phyloP scores from a whole-genome alignment of 805 yeast genomes.

The Ogataea kodamae region DNA sequence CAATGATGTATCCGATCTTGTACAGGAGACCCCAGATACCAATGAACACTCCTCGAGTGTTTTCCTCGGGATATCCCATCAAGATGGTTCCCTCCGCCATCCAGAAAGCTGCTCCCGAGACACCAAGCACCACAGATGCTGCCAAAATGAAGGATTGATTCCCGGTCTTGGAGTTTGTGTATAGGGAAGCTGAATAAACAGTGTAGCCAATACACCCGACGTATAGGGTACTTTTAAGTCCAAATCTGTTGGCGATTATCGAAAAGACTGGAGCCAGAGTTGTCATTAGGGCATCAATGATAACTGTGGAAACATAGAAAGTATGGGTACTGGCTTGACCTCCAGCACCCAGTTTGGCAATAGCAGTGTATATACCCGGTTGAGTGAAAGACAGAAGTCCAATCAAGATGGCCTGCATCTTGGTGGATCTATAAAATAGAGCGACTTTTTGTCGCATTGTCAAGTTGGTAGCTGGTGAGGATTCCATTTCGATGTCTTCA shows the following conservation, averaged over 20 bases:
- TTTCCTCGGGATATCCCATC: constrained; percentile 23
- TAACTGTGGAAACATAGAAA: constrained; percentile 9
- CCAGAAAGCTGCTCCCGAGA: constrained; percentile 29
- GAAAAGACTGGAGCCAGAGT: constrained; percentile 22
- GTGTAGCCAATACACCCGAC: constrained; percentile 28
- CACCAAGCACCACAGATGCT: constrained; percentile 27
- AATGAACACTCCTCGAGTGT: constrained; percentile 26
- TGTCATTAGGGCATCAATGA: constrained; percentile 23
- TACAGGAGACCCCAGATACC: constrained; percentile 29
- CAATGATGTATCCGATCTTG: constrained; percentile 27
- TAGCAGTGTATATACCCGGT: constrained; percentile 13
- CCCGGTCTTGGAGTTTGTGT: constrained; percentile 27
- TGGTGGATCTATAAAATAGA: constrained; percentile 6
- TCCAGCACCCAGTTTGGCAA: constrained; percentile 14
- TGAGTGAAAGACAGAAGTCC: constrained; percentile 14
- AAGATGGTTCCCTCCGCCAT: constrained; percentile 29
- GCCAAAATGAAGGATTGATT: constrained; percentile 24
- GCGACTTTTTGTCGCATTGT: background rate
- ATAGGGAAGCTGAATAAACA: constrained; percentile 27
- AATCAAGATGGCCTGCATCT: constrained; percentile 13
- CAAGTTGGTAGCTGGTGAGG: no score
- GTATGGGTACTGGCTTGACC: constrained; percentile 12
- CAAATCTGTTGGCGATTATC: constrained; percentile 22
- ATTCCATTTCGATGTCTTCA: no score
- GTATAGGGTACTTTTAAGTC: constrained; percentile 18